These are phyloP conservation scores for Trichoderma arundinaceum DNA, from an alignment of 2,329 filamentous ascomycete genomes.

Conservation along the genomic window DNA sequence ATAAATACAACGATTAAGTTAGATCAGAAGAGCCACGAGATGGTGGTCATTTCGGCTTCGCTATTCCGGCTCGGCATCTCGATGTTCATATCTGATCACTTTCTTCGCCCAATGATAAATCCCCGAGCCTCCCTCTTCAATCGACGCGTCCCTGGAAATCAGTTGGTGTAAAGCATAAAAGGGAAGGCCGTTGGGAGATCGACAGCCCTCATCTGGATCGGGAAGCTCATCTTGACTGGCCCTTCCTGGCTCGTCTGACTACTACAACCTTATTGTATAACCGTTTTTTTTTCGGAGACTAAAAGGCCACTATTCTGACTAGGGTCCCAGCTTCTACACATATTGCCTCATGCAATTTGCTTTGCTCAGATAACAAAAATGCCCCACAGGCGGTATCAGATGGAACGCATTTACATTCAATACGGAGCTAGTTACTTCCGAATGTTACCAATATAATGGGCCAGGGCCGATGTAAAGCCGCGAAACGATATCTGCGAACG, in stretches of 20 bases:
- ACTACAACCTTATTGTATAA: not conserved
- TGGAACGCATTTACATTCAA: not conserved
- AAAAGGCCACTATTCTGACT: not conserved
- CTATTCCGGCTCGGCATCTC: constrained; percentile 6
- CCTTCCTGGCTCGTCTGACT: not conserved
- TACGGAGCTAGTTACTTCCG: not conserved
- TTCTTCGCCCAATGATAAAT: not conserved
- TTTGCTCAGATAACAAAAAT: not conserved
- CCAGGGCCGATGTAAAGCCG: not conserved
- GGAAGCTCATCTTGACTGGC: constrained; percentile 25
- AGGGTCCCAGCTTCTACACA: not conserved
- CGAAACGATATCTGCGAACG: fast-evolving
- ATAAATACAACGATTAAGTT: not conserved
- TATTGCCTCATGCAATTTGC: not conserved
- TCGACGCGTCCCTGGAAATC: not conserved
- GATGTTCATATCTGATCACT: not conserved
- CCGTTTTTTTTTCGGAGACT: constrained; percentile 5
- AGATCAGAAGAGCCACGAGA: not conserved
- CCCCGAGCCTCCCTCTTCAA: not conserved
- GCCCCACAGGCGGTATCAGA: not conserved
- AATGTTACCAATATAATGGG: not conserved
- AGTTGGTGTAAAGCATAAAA: not conserved
- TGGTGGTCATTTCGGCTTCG: not conserved
- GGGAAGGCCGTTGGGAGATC: constrained; percentile 26
- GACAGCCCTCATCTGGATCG: not conserved